Percentiles rank a stretch among this genome's conserved stretches.
These are phyloP conservation scores for Rubroboletus satanas DNA, from an alignment of 768 basidiomycete genomes.

Conservation along the genomic window DNA sequence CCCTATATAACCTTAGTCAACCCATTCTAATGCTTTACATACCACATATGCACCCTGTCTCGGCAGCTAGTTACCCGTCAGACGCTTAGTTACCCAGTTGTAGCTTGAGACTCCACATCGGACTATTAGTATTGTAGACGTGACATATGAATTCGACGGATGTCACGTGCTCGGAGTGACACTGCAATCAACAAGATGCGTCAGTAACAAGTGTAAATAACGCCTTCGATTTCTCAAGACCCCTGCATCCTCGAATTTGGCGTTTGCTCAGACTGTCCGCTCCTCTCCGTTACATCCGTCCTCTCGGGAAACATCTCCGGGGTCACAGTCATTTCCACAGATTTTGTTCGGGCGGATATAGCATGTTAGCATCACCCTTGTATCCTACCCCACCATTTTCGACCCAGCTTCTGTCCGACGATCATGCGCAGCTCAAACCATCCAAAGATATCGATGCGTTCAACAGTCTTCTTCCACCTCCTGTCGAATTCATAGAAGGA, in stretches of 20 bases:
- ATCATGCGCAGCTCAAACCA: constrained; percentile 55
- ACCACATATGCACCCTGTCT: background rate
- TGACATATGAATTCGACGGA: too few species aligned
- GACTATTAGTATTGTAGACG: background rate
- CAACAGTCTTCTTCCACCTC: constrained; percentile 74
- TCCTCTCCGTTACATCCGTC: constrained; percentile 11
- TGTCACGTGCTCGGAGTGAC: too few species aligned
- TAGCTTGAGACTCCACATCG: background rate
- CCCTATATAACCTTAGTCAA: background rate
- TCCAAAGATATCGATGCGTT: constrained; percentile 71
- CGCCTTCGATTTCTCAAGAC: constrained; percentile 13
- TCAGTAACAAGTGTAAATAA: constrained; percentile 28
- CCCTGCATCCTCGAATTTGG: background rate
- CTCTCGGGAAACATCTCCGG: constrained; percentile 1
- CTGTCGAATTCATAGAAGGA: constrained; percentile 80
- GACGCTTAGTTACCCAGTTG: constrained; percentile 1
- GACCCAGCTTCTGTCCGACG: constrained; percentile 46
- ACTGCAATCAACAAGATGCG: constrained; percentile 16
- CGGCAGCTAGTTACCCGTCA: background rate
- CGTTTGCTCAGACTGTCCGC: constrained; percentile 16
- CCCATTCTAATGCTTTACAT: constrained; percentile 11
- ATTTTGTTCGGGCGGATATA: constrained; percentile 20
- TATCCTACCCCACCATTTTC: constrained; percentile 52
- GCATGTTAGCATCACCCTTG: constrained; percentile 68
- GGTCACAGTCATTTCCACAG: background rate